These are phyloP conservation scores for Aureobasidium sp. DNA, from an alignment of 2,329 filamentous ascomycete species.

Conservation along the genomic window DNA sequence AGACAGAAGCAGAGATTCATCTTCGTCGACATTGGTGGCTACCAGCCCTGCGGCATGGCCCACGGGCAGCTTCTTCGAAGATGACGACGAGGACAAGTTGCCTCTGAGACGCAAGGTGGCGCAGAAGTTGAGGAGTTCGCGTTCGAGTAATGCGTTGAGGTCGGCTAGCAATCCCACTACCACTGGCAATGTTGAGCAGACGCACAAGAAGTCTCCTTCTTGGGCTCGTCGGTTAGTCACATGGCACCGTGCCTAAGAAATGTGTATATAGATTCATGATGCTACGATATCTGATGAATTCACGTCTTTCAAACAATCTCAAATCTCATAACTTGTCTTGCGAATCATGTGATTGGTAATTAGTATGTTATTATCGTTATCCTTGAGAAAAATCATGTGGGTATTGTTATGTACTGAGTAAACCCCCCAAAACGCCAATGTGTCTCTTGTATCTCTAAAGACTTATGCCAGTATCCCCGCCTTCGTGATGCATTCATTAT, in stretches of 20 bases:
- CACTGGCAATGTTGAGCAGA: neutral
- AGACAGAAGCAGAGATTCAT: neutral
- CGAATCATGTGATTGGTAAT: neutral
- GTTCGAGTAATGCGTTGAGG: neutral
- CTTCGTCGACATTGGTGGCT: neutral
- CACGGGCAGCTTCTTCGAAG: slow-evolving; percentile 8
- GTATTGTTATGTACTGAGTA: neutral
- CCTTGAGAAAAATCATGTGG: neutral
- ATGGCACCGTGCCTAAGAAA: neutral
- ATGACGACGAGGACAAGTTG: slow-evolving; percentile 1
- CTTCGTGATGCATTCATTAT: neutral
- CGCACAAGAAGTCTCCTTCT: neutral
- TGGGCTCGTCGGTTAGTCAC: neutral
- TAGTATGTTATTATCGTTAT: neutral
- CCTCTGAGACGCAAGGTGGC: slow-evolving; percentile 3
- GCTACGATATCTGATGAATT: neutral
- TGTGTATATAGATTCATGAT: neutral
- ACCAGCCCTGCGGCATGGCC: neutral
- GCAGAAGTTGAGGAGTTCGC: neutral
- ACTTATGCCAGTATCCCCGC: neutral
- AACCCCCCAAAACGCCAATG: neutral
- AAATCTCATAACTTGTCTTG: neutral
- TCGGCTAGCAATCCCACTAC: neutral
- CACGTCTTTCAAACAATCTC: neutral
- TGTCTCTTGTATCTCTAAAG: neutral